Percentiles rank a stretch among this genome's conserved stretches.
Conservation (phyloP, 805 yeast species). For the Yarrowia yakushimensis region DNA sequence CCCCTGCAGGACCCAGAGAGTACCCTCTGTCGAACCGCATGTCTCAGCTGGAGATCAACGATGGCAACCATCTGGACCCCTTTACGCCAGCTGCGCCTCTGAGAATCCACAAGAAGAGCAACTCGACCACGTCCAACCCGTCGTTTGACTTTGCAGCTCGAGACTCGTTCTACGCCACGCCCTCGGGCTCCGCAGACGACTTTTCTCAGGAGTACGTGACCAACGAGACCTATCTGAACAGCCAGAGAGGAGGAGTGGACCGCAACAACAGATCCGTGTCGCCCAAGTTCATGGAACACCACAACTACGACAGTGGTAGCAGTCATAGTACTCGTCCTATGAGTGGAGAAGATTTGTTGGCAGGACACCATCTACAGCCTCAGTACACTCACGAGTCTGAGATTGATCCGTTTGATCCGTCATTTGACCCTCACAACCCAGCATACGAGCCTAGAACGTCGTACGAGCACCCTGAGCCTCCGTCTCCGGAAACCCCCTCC, state of each 20-base stretch:
- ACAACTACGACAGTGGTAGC: background rate
- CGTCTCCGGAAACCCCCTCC: background rate
- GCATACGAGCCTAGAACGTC: conserved; percentile 8
- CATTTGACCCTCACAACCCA: conserved; percentile 7
- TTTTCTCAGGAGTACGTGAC: conserved; percentile 9
- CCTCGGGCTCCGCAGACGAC: conserved; percentile 9
- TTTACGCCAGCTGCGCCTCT: conserved; percentile 9
- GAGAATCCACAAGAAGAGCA: conserved; percentile 11
- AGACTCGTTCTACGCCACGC: conserved; percentile 14
- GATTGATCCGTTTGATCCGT: conserved; percentile 3
- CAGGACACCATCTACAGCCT: background rate
- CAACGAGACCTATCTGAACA: background rate
- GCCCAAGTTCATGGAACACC: background rate
- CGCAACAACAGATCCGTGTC: background rate
- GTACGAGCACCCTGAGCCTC: background rate
- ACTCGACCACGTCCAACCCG: background rate
- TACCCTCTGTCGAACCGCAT: conserved; percentile 11
- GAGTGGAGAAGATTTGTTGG: conserved; percentile 4
- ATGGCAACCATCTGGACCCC: conserved; percentile 6
- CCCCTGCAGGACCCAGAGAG: conserved; percentile 11
- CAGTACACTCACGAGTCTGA: conserved; percentile 14
- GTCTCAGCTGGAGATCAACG: conserved; percentile 3
- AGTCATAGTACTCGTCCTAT: background rate
- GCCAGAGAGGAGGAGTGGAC: background rate
- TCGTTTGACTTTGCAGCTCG: conserved; percentile 5